Percentiles rank a stretch among this genome's conserved stretches.
Conservation (phyloP, 2,329 filamentous ascomycete genomes). For the Pseudopithomyces chartarum region DNA sequence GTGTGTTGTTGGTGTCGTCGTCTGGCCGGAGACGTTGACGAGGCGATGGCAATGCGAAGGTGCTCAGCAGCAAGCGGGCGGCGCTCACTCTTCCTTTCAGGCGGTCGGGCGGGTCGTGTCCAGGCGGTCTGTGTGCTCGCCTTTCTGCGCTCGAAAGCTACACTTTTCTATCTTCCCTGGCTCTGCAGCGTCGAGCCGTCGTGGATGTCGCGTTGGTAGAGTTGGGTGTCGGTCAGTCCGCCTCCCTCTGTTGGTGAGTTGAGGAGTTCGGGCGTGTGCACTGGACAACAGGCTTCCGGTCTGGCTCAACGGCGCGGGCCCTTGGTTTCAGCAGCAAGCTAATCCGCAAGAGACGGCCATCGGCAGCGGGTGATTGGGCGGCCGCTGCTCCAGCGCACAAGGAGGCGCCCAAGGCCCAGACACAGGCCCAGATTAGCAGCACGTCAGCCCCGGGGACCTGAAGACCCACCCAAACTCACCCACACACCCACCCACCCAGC, state of each 20-base stretch:
- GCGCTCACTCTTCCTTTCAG: neutral
- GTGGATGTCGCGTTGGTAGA: neutral
- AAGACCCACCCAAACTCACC: no score
- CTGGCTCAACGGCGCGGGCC: no score
- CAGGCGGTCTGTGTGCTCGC: neutral
- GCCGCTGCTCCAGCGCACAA: neutral
- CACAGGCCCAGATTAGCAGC: conserved; percentile 25
- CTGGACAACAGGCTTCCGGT: neutral
- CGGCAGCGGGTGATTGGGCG: neutral
- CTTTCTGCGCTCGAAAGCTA: no score
- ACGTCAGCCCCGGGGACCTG: conserved; percentile 19
- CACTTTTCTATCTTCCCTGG: no score
- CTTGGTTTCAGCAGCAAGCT: neutral
- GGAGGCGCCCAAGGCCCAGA: conserved; percentile 10
- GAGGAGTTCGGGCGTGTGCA: no score
- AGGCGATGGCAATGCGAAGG: neutral
- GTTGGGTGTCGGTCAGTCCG: no score
- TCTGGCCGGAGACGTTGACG: conserved; percentile 24
- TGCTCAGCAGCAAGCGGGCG: neutral
- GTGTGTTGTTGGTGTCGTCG: conserved; percentile 3
- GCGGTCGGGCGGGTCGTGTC: conserved; percentile 1
- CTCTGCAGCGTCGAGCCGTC: no score
- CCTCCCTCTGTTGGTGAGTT: neutral
- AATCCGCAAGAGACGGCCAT: conserved; percentile 1
- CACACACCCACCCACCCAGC: no score